These are phyloP conservation scores for Madurella fahalii DNA, from an alignment of 2,329 filamentous ascomycete species.

Conservation along the genomic window DNA sequence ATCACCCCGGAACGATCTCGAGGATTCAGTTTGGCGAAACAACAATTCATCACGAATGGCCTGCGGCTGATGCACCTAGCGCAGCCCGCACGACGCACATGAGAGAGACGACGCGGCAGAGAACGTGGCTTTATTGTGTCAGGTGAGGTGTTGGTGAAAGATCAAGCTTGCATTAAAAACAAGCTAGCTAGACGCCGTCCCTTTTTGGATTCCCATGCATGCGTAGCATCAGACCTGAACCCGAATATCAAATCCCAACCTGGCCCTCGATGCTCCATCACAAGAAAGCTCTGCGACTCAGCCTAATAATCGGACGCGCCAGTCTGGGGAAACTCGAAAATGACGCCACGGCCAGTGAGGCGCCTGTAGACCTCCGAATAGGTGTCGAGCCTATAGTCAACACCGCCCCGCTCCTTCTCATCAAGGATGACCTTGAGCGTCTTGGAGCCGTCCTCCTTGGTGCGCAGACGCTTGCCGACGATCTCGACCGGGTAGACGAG, in stretches of 20 bases:
- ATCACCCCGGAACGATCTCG: too few relatives aligned
- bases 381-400: conserved; percentile 99
- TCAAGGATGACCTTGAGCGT: conserved; percentile 97
- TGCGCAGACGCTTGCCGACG: conserved; percentile 96
- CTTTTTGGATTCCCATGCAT: conserved; percentile 27
- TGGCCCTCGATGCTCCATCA: conserved; percentile 23
- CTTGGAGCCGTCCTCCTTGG: conserved; percentile 99
- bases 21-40: too few relatives aligned
- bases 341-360: conserved; percentile 91
- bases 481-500: conserved; percentile 99
- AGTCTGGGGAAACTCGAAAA: conserved; percentile 97
- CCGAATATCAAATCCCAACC: conserved; percentile 27
- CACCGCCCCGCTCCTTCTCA: conserved; percentile 99
- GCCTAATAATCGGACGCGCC: conserved; percentile 73
- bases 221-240: conserved; percentile 26
- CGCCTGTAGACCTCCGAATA: conserved; percentile 99
- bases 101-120: not conserved
- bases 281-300: conserved; percentile 17
- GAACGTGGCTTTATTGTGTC: conserved; percentile 24
- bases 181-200: conserved; percentile 33
- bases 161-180: conserved; percentile 27
- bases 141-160: conserved; percentile 17
- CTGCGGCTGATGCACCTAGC: not conserved
- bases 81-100: not conserved
- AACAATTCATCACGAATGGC: too few relatives aligned